Base-by-base conservation (phyloP, 768 basidiomycete genomes). In the Psilocybe azurescens region DNA sequence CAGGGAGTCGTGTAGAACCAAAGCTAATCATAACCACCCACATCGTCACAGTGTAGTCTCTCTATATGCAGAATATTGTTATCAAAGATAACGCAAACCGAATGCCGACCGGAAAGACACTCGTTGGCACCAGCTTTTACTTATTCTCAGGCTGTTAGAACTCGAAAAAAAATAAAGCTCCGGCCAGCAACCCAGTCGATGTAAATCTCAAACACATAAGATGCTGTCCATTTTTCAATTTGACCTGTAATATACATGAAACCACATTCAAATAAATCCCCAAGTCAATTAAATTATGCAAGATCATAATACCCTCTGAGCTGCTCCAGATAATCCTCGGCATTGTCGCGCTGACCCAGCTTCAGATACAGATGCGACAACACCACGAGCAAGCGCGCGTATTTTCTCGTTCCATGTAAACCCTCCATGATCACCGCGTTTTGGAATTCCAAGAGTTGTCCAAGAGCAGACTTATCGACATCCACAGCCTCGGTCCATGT, bases 1-100 rank as follows among this genome's bases (percentile, higher is more conserved):
- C 20, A 20, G 20, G 20, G 20, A 20, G 62, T 10, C 53, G 14
- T 48, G 53, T 46, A 52, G 70, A 67, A 2, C 74, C 73, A 62
- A 77, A 75, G 18, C 67, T 55, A 16, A 55, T 3, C 67, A 76
- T 66, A 36, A 73, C 64, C 11, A 71, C 70, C 68, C 69, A 70
- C 50, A 69, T 65, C 4, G 69, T 55, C 0, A 67, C 62, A 56
- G 72, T 64, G 62, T 73, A 70, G 6, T 68, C 60, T 47, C 56
- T 65, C 69, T 72, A 58, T 55, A 20, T 38, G 29, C 1, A 44
- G 41, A 49, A 41, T 48, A 56, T 56, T 32, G 32, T 60, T 56
- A 62, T 41, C 49, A 49, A 41, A 56, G n/a, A 53, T 46, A 63
- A 47, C 20, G 20, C 20, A 20, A 20, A 20, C 20, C 2, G 20